These are phyloP conservation scores for Naganishia sp. DNA, from an alignment of 1,284 basidiomycete genomes.

Conservation along the genomic window DNA sequence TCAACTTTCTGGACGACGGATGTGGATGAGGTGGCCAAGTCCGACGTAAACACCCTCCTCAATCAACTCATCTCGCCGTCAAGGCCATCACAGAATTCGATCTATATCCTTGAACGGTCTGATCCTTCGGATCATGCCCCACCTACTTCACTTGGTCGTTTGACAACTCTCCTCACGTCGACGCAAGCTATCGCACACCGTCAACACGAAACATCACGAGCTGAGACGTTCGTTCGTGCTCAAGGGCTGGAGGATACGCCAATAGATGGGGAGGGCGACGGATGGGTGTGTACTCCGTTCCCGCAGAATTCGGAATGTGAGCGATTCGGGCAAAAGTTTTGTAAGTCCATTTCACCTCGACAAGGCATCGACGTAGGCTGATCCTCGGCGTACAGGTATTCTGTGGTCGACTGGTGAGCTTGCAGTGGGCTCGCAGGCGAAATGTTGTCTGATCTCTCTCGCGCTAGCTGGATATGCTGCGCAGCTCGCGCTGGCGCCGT, in stretches of 20 bases:
- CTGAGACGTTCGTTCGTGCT: not conserved
- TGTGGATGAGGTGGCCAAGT: too few relatives aligned
- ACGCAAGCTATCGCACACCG: not conserved
- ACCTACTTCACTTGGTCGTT: slow-evolving; percentile 1
- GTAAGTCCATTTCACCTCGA: slow-evolving; percentile 28
- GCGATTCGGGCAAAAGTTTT: slow-evolving; percentile 51
- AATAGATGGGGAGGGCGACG: slow-evolving; percentile 38
- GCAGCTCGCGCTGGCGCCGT: slow-evolving; percentile 51
- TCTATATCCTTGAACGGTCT: slow-evolving; percentile 18
- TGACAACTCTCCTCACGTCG: not conserved
- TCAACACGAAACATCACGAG: not conserved
- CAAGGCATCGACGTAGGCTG: not conserved
- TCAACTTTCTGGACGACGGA: not conserved
- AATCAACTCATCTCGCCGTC: not conserved
- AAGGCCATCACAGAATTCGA: not conserved
- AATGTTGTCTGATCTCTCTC: not conserved
- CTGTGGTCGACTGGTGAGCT: slow-evolving; percentile 33
- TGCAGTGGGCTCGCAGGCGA: not conserved
- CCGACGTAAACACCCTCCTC: not conserved
- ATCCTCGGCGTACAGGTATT: slow-evolving; percentile 15
- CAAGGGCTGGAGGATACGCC: slow-evolving; percentile 29
- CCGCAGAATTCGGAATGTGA: slow-evolving; percentile 52
- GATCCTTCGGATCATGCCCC: not conserved
- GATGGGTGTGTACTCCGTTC: slow-evolving; percentile 49
- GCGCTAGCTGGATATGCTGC: slow-evolving; percentile 51